Evolutionary conservation across 1,139 yeast genomes (phyloP).

Genomic region (Hyphopichia wangnamkhiaoensis): DNA sequence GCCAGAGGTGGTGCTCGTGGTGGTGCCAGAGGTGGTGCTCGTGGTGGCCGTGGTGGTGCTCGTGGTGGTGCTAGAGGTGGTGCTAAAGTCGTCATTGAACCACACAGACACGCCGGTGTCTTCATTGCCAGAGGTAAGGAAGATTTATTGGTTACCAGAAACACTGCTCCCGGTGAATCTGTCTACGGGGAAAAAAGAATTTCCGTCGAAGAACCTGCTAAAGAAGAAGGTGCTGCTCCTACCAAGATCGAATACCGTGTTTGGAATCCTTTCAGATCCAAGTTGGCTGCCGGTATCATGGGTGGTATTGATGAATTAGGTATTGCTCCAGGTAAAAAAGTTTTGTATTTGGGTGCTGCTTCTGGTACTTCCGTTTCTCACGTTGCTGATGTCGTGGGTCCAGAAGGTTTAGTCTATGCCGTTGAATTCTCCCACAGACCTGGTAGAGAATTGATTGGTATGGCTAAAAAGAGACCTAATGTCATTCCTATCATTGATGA

Average conservation of each 20-base stretch:
- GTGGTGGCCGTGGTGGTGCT: slow-evolving; percentile 76
- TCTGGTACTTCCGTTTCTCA: slow-evolving; percentile 99
- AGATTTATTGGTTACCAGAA: slow-evolving; percentile 95
- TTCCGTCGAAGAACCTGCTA: slow-evolving; percentile 86
- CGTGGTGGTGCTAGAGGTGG: slow-evolving; percentile 81
- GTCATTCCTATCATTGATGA: slow-evolving; percentile 98
- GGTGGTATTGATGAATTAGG: slow-evolving; percentile 98
- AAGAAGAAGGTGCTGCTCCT: slow-evolving; percentile 83
- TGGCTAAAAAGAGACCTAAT: slow-evolving; percentile 99
- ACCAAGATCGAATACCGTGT: slow-evolving; percentile 98
- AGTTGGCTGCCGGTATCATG: slow-evolving; percentile 99
- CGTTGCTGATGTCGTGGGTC: slow-evolving; percentile 97
- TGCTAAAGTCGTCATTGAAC: slow-evolving; percentile 94
- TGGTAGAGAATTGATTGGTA: slow-evolving; percentile 97
- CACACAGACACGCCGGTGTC: slow-evolving; percentile 97
- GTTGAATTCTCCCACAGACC: slow-evolving; percentile 99
- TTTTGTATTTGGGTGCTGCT: slow-evolving; percentile 97
- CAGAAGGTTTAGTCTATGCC: slow-evolving; percentile 98
- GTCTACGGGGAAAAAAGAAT: slow-evolving; percentile 98
- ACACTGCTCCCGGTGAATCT: slow-evolving; percentile 97
- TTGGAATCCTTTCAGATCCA: slow-evolving; percentile 99
- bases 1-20: slow-evolving; percentile 42
- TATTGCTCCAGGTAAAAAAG: slow-evolving; percentile 98
- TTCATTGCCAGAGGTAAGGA: slow-evolving; percentile 99
- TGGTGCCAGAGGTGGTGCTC: slow-evolving; percentile 53